phyloP scores from a whole-genome alignment of 495 filamentous ascomycete species.

The Trypethelium eluteriae region DNA sequence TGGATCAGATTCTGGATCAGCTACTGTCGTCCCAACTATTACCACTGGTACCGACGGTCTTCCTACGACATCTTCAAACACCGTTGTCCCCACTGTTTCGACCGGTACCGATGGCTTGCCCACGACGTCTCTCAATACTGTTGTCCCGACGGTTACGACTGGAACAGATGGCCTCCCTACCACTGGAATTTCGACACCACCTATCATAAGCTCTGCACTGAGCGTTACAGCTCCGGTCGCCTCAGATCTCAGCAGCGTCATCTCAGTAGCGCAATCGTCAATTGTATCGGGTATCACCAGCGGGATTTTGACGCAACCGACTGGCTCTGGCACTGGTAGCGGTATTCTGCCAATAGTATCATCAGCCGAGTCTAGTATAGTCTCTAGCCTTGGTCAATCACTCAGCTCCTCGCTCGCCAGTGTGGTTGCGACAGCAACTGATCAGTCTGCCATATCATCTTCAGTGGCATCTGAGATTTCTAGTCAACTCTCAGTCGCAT shows the following conservation, averaged over 20 bases:
- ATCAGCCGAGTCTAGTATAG: constrained; percentile 15
- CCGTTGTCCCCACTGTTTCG: background rate
- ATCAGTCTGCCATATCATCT: constrained; percentile 16
- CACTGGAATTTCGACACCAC: background rate
- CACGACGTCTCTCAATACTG: background rate
- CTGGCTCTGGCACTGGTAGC: constrained; percentile 9
- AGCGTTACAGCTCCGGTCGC: background rate
- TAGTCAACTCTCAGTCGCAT: constrained; percentile 19
- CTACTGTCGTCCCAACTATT: constrained; percentile 1
- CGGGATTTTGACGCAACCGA: constrained; percentile 9
- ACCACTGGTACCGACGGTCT: background rate
- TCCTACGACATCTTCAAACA: constrained; percentile 3
- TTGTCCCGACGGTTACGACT: constrained; percentile 13
- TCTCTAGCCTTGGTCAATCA: constrained; percentile 19
- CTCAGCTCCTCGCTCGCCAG: constrained; percentile 21
- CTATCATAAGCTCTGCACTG: background rate
- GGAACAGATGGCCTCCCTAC: constrained; percentile 9
- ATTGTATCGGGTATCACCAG: constrained; percentile 7
- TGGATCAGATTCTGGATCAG: background rate
- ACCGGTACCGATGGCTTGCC: background rate
- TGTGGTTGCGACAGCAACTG: constrained; percentile 24
- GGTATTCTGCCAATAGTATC: constrained; percentile 9
- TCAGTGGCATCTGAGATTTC: constrained; percentile 21
- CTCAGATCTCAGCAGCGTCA: constrained; percentile 6
- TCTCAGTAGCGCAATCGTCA: constrained; percentile 1